Evolutionary conservation across 305 asterid species (phyloP), one percentile per base, ranked within the genome.

Genomic region (Fraxinus ornus): DNA sequence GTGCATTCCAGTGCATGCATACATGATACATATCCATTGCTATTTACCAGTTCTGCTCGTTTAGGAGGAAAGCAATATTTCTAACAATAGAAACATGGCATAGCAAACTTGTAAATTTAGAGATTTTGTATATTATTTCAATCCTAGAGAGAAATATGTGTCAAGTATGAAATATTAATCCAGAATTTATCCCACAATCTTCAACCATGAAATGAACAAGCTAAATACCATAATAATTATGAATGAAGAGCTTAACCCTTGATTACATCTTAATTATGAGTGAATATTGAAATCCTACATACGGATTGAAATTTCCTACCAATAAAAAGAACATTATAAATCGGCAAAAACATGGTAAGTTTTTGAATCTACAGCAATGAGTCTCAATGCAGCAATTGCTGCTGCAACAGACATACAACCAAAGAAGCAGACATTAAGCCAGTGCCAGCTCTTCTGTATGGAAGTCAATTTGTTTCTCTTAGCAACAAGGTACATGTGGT

Each of bases 401-500:
- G 99, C 95, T 1, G 94, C 93, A 77, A 78, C 85, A 30, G 98
- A 84, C 81, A 92, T 35, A 78, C 82, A 82, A 57, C 93, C 52
- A n/a, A 94, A 95, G 85, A 91, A 83, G 10, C 82, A 7, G 4
- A 94, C 97, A 71, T 94, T 94, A 21, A 93, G 84, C 99, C 97
- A 95, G 81, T 95, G 99, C 98, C 99, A 95, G 12, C 82, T 80
- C 90, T 86, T 94, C 84, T 95, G 96, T 44, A 88, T 49, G 5
- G 88, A 70, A 39, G 79, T 85, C 32, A 94, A 83, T 85, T 88
- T 87, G 80, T 55, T 83, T 41, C 75, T 86, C 90, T 84, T 91
- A 28, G 99, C 99, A 35, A 90, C 87, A 2, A 94, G 86, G 80
- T 95, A 95, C 98, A 95, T 93, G 85, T 94, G 98, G 90, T 95